Conservation (phyloP, 139 green algal species). For the Chlamydomonas incerta region DNA sequence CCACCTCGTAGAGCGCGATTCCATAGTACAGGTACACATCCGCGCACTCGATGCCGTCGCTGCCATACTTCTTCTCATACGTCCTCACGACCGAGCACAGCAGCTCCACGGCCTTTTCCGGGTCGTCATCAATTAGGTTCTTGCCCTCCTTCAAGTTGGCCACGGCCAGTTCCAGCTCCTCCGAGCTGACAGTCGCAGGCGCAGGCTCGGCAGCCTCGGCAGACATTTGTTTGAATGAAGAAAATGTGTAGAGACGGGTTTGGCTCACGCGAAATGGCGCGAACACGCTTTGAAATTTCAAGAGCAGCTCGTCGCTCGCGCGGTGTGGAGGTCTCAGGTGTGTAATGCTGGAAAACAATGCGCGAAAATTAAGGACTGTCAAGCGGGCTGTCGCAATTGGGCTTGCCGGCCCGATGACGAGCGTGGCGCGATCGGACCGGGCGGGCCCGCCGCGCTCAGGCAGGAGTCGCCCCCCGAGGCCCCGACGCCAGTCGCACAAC, state of each 20-base stretch:
- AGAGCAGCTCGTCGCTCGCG: too few species aligned
- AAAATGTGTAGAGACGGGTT: neutral
- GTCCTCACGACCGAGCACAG: slow-evolving; percentile 41
- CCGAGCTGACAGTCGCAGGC: neutral
- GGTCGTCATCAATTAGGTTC: slow-evolving; percentile 46
- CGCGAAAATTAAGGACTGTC: too few species aligned
- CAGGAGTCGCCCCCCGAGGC: too few species aligned
- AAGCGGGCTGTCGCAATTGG: too few species aligned
- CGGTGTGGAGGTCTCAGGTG: too few species aligned
- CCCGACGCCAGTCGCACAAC: too few species aligned
- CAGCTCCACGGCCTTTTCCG: slow-evolving; percentile 39
- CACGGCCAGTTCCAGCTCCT: neutral
- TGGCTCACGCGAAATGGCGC: too few species aligned
- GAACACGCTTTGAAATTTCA: too few species aligned
- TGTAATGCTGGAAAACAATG: too few species aligned
- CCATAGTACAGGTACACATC: slow-evolving; percentile 64
- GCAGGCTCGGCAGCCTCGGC: neutral
- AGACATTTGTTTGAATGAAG: neutral
- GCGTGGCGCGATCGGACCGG: too few species aligned
- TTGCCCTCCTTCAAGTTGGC: slow-evolving; percentile 16
- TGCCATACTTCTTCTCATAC: slow-evolving; percentile 47
- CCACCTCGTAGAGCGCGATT: slow-evolving; percentile 54
- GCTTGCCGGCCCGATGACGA: too few species aligned
- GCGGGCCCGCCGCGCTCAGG: too few species aligned
- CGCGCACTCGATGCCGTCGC: slow-evolving; percentile 45